phyloP scores from a whole-genome alignment of 2,329 filamentous ascomycete species.

The Claviceps capensis region DNA sequence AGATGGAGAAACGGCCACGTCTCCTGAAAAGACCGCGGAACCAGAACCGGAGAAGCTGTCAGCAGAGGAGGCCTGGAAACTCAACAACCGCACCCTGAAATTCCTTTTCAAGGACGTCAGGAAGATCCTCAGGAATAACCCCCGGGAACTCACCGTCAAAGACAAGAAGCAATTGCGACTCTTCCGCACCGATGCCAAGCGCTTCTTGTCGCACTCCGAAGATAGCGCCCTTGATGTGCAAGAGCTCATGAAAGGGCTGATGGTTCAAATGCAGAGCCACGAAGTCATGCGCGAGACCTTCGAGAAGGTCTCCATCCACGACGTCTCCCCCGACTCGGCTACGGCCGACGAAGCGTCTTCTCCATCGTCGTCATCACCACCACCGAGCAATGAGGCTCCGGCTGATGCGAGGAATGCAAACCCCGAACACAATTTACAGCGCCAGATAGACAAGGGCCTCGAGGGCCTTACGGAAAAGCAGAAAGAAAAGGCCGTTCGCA shows the following conservation, averaged over 20 bases:
- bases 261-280: slow-evolving; percentile 20
- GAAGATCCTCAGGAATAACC: slow-evolving; percentile 27
- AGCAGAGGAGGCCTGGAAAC: slow-evolving; percentile 12
- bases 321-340: neutral
- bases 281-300: slow-evolving; percentile 18
- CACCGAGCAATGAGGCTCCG: neutral
- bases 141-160: slow-evolving; percentile 45
- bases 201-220: slow-evolving; percentile 36
- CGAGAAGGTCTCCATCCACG: slow-evolving; percentile 15
- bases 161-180: slow-evolving; percentile 63
- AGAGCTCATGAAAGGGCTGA: slow-evolving; percentile 19
- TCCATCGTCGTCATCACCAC: neutral
- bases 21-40: neutral
- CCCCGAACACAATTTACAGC: slow-evolving; percentile 15
- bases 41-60: slow-evolving; percentile 9
- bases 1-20: slow-evolving; percentile 3
- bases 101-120: slow-evolving; percentile 19
- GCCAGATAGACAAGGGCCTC: slow-evolving; percentile 20
- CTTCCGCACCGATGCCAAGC: slow-evolving; percentile 53
- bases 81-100: slow-evolving; percentile 14
- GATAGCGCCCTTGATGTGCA: slow-evolving; percentile 15
- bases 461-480: slow-evolving; percentile 20
- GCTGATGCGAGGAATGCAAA: slow-evolving; percentile 5
- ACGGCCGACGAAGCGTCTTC: slow-evolving; percentile 8
- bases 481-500: slow-evolving; percentile 18